Conservation (phyloP, 495 filamentous ascomycete species). For the Trichodelitschia bisporula region DNA sequence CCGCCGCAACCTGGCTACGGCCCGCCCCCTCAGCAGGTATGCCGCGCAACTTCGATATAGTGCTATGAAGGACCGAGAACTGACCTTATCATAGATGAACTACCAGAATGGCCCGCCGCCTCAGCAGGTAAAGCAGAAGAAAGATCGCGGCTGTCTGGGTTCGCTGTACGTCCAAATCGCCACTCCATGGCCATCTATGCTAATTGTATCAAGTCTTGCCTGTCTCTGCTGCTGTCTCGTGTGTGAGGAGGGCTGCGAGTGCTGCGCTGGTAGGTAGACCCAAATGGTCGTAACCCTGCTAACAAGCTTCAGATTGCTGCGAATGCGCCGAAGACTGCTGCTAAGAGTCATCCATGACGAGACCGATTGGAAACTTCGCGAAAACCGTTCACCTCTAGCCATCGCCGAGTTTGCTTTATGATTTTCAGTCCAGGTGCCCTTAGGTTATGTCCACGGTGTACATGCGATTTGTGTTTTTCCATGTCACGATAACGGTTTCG, state of each 20-base stretch:
- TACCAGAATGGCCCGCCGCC: slow-evolving; percentile 35
- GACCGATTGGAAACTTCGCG: no score
- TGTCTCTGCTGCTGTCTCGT: slow-evolving; percentile 57
- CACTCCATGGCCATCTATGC: no score
- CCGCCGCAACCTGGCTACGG: slow-evolving; percentile 3
- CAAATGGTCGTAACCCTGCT: background rate
- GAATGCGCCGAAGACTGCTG: slow-evolving; percentile 14
- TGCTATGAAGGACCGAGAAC: slow-evolving; percentile 1
- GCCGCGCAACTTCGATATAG: slow-evolving; percentile 3
- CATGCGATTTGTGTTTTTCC: no score
- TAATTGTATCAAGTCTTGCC: slow-evolving; percentile 30
- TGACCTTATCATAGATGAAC: slow-evolving; percentile 18
- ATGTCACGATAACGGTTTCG: no score
- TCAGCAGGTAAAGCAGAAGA: slow-evolving; percentile 21
- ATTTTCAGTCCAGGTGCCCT: no score
- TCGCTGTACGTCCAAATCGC: slow-evolving; percentile 33
- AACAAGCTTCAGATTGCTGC: slow-evolving; percentile 9
- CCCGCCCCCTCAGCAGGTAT: slow-evolving; percentile 12
- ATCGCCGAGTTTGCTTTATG: no score
- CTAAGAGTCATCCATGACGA: no score
- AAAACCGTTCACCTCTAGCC: no score
- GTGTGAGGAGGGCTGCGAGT: slow-evolving; percentile 56
- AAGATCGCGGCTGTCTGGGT: slow-evolving; percentile 33
- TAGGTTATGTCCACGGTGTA: no score
- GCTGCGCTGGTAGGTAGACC: slow-evolving; percentile 26